Conservation (phyloP, 257 asterid genomes). For the Solanum pimpinellifolium region DNA sequence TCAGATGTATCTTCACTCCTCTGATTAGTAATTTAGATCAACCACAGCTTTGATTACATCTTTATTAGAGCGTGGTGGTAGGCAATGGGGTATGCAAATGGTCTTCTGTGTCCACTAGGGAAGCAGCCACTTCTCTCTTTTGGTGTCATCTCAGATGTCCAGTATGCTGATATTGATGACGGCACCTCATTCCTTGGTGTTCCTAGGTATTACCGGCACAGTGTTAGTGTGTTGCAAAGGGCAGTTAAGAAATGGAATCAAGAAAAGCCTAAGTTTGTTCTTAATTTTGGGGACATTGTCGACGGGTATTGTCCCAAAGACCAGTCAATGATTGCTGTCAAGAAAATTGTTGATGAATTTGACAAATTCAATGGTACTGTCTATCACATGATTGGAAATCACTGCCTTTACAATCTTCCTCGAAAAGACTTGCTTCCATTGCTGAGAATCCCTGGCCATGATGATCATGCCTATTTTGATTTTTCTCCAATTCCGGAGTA, state of each 20-base stretch:
- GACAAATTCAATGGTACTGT: constrained; percentile 45
- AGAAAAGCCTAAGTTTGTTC: constrained; percentile 35
- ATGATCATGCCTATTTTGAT: constrained; percentile 63
- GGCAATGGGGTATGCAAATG: constrained; percentile 50
- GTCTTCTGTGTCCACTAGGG: constrained; percentile 20
- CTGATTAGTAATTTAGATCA: not conserved
- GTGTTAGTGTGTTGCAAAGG: constrained; percentile 62
- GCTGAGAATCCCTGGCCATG: constrained; percentile 35
- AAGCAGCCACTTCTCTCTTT: constrained; percentile 74
- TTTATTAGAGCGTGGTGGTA: not conserved
- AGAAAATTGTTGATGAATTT: constrained; percentile 42
- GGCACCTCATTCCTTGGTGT: constrained; percentile 88
- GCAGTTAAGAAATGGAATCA: constrained; percentile 57
- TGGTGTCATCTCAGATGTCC: constrained; percentile 95
- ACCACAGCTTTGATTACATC: not conserved
- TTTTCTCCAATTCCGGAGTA: constrained; percentile 70
- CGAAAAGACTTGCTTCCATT: constrained; percentile 69
- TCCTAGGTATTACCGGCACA: constrained; percentile 86
- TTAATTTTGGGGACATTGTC: constrained; percentile 77
- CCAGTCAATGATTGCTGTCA: constrained; percentile 46
- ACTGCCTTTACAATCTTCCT: constrained; percentile 93
- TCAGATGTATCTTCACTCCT: not conserved
- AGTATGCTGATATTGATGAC: constrained; percentile 87
- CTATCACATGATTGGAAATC: constrained; percentile 93
- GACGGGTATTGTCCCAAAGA: constrained; percentile 87